Evolutionary conservation across 306 rosid genomes (phyloP).

Genomic region (Castanea mollissima): DNA sequence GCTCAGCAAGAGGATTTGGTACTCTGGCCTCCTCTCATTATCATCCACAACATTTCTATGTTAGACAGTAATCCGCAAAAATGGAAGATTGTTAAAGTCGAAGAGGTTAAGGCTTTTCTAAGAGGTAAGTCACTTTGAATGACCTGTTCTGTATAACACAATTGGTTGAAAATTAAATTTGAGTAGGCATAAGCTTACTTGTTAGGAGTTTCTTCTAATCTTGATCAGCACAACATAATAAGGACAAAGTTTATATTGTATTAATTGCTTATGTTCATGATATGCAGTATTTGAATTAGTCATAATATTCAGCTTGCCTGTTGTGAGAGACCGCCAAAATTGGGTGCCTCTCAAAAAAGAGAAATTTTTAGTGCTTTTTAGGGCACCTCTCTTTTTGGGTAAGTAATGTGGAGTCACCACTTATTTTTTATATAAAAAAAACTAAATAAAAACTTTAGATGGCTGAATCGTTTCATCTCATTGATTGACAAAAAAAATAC

Average conservation of each 20-base stretch:
- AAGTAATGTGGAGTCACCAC: too few species aligned
- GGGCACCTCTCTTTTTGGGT: too few species aligned
- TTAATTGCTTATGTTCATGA: neutral
- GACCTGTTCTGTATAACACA: neutral
- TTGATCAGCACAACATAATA: neutral
- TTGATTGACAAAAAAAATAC: too few species aligned
- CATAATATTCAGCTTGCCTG: neutral
- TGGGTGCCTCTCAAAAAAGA: too few species aligned
- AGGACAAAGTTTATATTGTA: neutral
- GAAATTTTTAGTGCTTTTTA: too few species aligned
- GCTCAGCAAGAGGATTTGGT: conserved; percentile 93
- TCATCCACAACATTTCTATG: conserved; percentile 78
- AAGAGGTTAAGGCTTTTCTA: conserved; percentile 72
- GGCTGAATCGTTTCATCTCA: too few species aligned
- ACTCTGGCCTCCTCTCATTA: conserved; percentile 83
- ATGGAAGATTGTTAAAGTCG: conserved; percentile 78
- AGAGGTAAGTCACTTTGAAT: conserved; percentile 62
- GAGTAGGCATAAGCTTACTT: neutral
- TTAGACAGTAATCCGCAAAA: conserved; percentile 61
- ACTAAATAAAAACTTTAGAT: too few species aligned
- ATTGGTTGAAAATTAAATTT: neutral
- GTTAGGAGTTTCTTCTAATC: neutral
- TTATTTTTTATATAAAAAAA: too few species aligned
- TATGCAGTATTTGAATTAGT: neutral
- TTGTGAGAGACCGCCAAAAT: too few species aligned